Evolutionary conservation across 139 green algal genomes (phyloP).

Genomic region (Marvania coccoides): DNA sequence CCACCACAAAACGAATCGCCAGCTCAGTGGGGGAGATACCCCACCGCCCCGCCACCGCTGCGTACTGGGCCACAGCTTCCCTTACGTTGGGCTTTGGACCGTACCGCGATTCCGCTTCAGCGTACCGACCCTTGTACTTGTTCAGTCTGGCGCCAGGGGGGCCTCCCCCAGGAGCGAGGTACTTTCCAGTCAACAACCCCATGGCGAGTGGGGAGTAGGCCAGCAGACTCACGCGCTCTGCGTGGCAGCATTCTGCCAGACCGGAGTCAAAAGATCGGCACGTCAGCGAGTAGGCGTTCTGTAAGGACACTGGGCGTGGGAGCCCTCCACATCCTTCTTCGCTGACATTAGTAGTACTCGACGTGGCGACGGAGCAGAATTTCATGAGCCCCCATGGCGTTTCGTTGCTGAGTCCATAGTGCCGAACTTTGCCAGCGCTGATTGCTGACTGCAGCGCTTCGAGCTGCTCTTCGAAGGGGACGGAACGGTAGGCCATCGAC

Average conservation of each 20-base stretch:
- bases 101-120: conserved; percentile 76
- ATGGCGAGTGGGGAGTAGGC: conserved; percentile 88
- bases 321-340: background rate
- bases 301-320: conserved; percentile 29
- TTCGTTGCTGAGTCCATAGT: conserved; percentile 85
- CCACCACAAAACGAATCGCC: conserved; percentile 59
- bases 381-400: conserved; percentile 72
- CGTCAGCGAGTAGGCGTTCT: conserved; percentile 56
- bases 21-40: conserved; percentile 54
- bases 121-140: conserved; percentile 69
- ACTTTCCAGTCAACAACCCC: conserved; percentile 85
- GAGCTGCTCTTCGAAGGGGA: conserved; percentile 72
- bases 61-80: conserved; percentile 54
- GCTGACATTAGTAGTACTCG: background rate
- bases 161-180: conserved; percentile 20
- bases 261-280: conserved; percentile 73
- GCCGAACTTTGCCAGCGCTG: conserved; percentile 48
- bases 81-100: conserved; percentile 54
- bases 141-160: conserved; percentile 46
- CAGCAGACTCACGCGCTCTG: conserved; percentile 60
- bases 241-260: conserved; percentile 68
- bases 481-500: conserved; percentile 24
- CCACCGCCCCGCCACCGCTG: conserved; percentile 34
- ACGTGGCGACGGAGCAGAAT: conserved; percentile 12
- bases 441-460: conserved; percentile 35